Conservation (phyloP, 2,329 filamentous ascomycete genomes). For the Dothidotthia symphoricarpi region DNA sequence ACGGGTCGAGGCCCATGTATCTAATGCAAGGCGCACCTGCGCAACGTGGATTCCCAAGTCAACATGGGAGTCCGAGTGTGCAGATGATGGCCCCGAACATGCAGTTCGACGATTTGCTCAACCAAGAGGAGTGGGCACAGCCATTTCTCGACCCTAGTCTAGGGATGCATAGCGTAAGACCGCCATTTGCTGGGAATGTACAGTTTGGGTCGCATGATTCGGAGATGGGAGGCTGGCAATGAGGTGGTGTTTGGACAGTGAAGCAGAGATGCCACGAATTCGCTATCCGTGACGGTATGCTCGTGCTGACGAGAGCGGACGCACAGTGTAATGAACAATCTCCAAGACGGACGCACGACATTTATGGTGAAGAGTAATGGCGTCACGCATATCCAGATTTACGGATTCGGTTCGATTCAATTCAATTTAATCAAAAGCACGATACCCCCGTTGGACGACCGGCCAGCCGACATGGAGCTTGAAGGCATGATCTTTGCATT, state of each 20-base stretch:
- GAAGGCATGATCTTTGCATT: too few species aligned
- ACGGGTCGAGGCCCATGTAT: constrained; percentile 69
- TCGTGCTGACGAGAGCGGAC: not conserved
- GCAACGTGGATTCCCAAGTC: constrained; percentile 28
- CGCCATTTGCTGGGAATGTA: constrained; percentile 17
- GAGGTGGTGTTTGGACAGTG: constrained; percentile 2
- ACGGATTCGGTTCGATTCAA: constrained; percentile 7
- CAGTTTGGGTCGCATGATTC: constrained; percentile 22
- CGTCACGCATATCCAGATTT: too few species aligned
- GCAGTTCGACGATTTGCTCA: constrained; percentile 41
- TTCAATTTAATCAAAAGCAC: constrained; percentile 12
- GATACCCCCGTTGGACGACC: constrained; percentile 16
- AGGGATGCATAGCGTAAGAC: constrained; percentile 24
- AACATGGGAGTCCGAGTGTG: constrained; percentile 19
- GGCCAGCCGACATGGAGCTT: too few species aligned
- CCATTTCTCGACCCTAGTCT: constrained; percentile 39
- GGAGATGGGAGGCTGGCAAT: constrained; percentile 16
- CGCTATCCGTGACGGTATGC: too few species aligned
- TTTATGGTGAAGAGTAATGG: too few species aligned
- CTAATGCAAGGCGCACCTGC: constrained; percentile 55
- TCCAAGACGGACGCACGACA: too few species aligned
- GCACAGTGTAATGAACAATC: not conserved
- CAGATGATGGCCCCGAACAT: constrained; percentile 25
- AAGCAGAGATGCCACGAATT: too few species aligned
- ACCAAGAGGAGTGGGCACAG: constrained; percentile 43